These are phyloP conservation scores for Cruciata laevipes DNA, from an alignment of 257 asterid genomes.

Conservation along the genomic window DNA sequence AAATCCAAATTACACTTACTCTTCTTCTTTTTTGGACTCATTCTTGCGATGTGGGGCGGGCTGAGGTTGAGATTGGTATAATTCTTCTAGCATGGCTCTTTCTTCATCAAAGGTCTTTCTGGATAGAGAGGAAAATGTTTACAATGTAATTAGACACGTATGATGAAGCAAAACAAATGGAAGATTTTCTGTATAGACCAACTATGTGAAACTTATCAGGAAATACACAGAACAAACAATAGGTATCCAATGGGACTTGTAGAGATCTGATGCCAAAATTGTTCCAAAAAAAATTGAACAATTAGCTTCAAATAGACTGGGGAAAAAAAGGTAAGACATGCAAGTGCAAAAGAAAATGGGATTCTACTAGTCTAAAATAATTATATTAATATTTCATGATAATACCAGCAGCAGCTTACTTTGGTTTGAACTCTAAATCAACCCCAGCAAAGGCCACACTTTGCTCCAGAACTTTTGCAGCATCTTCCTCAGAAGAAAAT, in stretches of 20 bases:
- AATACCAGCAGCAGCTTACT: constrained; percentile 37
- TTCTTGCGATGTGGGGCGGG: constrained; percentile 45
- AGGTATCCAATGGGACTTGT: neutral
- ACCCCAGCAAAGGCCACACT: constrained; percentile 63
- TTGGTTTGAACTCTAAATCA: constrained; percentile 69
- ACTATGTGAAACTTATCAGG: no score
- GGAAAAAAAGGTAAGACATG: neutral
- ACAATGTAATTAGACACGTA: neutral
- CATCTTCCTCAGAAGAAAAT: constrained; percentile 84
- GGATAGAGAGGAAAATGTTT: constrained; percentile 18
- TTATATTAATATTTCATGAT: neutral
- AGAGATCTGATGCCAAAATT: neutral
- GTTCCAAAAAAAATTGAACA: neutral
- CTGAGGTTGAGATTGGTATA: constrained; percentile 32
- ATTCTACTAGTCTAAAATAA: no score
- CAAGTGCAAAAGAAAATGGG: neutral
- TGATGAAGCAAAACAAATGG: neutral
- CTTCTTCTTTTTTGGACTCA: constrained; percentile 38
- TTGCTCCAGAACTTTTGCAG: constrained; percentile 54
- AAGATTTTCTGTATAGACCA: no score
- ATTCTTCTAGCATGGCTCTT: constrained; percentile 67
- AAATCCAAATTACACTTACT: constrained; percentile 37
- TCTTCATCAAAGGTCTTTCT: constrained; percentile 72
- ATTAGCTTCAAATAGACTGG: neutral
- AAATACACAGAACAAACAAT: no score